phyloP scores from a whole-genome alignment of 305 asterid species.

The Solanum hybrid region DNA sequence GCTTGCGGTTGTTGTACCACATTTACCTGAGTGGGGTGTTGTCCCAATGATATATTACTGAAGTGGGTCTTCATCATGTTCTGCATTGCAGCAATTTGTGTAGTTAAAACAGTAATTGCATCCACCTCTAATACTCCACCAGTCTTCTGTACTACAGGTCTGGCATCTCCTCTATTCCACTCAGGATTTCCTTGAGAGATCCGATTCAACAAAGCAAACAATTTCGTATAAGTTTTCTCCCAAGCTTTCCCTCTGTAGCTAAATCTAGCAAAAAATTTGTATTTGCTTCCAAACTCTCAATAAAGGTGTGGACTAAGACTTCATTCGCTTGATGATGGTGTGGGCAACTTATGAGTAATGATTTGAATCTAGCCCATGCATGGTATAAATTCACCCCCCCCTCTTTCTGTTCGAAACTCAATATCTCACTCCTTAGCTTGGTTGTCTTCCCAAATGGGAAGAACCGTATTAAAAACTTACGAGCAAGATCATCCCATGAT shows the following conservation, averaged over 20 bases:
- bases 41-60: background rate
- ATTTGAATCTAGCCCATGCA: background rate
- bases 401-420: background rate
- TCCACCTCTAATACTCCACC: background rate
- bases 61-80: background rate
- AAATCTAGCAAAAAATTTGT: background rate
- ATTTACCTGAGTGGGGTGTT: background rate
- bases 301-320: background rate
- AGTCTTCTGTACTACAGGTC: background rate
- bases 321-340: background rate
- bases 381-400: background rate
- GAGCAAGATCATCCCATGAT: background rate
- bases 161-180: background rate
- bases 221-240: background rate
- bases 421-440: background rate
- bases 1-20: too few relatives aligned
- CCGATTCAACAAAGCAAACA: background rate
- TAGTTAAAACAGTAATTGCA: background rate
- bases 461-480: background rate
- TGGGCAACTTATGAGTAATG: background rate
- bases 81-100: background rate
- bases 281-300: background rate
- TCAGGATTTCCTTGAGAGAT: background rate
- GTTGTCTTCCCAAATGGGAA: background rate
- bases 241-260: background rate